Evolutionary conservation across 805 yeast genomes (phyloP), one percentile per base, ranked within the genome.

Genomic region (Lachancea waltii): DNA sequence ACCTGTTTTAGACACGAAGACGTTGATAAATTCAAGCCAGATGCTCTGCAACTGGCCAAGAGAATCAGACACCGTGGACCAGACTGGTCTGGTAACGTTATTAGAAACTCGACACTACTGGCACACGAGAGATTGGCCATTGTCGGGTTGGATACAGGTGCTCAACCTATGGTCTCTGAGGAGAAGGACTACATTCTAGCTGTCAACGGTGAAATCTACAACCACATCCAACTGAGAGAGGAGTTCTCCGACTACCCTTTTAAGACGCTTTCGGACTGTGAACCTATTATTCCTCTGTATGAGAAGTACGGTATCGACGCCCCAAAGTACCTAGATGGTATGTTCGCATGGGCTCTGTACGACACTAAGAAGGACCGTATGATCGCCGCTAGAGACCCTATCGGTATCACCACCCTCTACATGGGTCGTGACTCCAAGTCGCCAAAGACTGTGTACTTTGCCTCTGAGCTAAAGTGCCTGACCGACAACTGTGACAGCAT

Each of bases 21-120:
- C 49, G 81, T 84, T 44, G 80, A 81, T 52, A 67, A 70, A 39
- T 92, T 84, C 74, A 90, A 89, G 67, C 75, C 80, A 46, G 80
- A 80, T 60, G 97, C 97, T 31, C 72, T 92, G 46, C 94, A 85
- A 63, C 73, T 85, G 62, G 75, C 97, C 46, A 90, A 86, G 66
- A 77, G 89, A 67, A 82, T 90, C 63, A 81, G 99, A 70, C 99
- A 92, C 68, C 81, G 99, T 68, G 99, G 99, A 58, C 99, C 99
- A 51, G 99, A 92, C 68, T 92, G 99, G 99, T 75, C 87, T 26
- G 98, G 98, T 58, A 87, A 86, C 78, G 62, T 73, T 48, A 68
- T 75, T 49, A 78, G 79, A 60, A 85, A 85, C 79, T 63, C 70
- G 48, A 85, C 97, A 33, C 80, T 92, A 50, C 67, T 92, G 50